These are phyloP conservation scores for Hemileccinum impolitum DNA, from an alignment of 768 basidiomycete species.

Conservation along the genomic window DNA sequence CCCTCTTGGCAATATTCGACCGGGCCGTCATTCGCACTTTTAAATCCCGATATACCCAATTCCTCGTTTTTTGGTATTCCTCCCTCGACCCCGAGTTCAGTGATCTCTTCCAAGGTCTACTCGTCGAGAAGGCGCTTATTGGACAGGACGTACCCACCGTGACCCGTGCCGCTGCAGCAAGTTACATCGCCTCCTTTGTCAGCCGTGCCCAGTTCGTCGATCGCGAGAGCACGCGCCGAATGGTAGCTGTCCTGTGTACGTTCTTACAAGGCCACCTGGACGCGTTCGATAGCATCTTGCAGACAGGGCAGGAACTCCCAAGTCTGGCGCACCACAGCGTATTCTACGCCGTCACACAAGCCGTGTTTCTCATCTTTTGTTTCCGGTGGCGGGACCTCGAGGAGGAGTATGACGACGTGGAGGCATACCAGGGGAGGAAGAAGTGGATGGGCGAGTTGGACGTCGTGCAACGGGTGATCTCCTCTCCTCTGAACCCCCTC, in stretches of 20 bases:
- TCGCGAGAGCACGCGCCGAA: constrained; percentile 64
- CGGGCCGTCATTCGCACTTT: constrained; percentile 92
- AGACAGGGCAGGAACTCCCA: constrained; percentile 33
- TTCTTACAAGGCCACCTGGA: constrained; percentile 79
- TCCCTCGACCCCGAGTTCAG: constrained; percentile 86
- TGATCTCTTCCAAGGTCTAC: constrained; percentile 90
- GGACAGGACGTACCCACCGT: constrained; percentile 56
- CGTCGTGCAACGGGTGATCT: constrained; percentile 75
- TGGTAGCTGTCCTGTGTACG: constrained; percentile 81
- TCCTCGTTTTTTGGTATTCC: constrained; percentile 93
- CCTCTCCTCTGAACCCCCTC: constrained; percentile 83
- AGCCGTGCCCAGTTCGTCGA: constrained; percentile 87
- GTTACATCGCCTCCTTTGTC: constrained; percentile 91
- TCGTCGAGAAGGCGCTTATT: constrained; percentile 88
- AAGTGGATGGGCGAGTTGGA: constrained; percentile 86
- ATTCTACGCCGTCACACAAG: constrained; percentile 91
- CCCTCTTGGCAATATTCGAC: constrained; percentile 91
- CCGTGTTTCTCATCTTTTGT: constrained; percentile 95
- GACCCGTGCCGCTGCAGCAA: constrained; percentile 87
- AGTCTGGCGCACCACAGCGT: constrained; percentile 53
- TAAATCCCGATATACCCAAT: constrained; percentile 96
- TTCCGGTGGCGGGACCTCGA: constrained; percentile 92
- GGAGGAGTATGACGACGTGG: constrained; percentile 56
- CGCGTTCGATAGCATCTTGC: constrained; percentile 51
- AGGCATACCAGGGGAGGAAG: constrained; percentile 45